Evolutionary conservation across 305 asterid species (phyloP), one percentile per base, ranked within the genome.

Genomic region (Andrographis paniculata): DNA sequence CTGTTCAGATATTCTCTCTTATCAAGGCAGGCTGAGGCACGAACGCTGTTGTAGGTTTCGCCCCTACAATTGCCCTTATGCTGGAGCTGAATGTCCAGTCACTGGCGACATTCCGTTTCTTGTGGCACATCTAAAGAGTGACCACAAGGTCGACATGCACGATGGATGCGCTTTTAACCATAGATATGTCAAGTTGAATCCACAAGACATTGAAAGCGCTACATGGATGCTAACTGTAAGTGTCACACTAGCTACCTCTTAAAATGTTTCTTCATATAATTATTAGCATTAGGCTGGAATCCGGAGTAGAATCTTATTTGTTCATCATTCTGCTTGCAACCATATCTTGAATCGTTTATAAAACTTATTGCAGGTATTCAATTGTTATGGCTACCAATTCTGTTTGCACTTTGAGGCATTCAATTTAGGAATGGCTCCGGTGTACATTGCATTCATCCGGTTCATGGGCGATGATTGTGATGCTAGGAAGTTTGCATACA

Each of bases 201-300:
- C 89, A 37, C 93, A 78, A 39, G 96, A 83, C 4, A 87, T 80
- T 20, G 86, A 80, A 43, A 82, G 77, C 15, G 94, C 94, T 20
- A 78, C 80, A 23, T 87, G 96, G 96, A 79, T 82, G 89, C 70
- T 87, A 53, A 87, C 89, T 5, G 89, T 87, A 69, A 78, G 87
- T 38, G 57, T 64, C 55, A 53, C 59, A 62, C 47, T 49, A 11
- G 30, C 7, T 40, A 45, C 43, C 20, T 35, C 36, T 42, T 16
- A 12, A 21, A 14, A 7, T 18, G 16, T 8, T 5, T 27, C 28
- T 20, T 16, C 2, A 5, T 38, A 39, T 27, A 13, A 10, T 42
- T 35, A 23, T 1, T n/a, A 18, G 15, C 23, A 35, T n/a, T n/a
- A 24, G 43, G 21, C 12, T 2, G 30, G 23, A 20, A 4, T 5